phyloP scores from a whole-genome alignment of 208 protist genomes.

The Trypanosoma boissoni region DNA sequence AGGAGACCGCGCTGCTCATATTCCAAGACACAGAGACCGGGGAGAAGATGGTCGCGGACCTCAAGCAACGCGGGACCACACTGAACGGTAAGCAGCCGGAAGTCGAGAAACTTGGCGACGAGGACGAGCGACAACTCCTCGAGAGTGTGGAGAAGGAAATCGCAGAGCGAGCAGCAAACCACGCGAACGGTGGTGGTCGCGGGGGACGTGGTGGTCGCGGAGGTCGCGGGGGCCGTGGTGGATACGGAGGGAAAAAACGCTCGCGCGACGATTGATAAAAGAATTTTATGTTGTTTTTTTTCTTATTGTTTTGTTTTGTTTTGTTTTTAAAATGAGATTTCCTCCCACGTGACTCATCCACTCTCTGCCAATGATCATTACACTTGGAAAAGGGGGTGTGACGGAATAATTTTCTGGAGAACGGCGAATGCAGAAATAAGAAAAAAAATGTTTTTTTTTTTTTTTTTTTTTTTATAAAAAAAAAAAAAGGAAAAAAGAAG shows the following conservation, averaged over 20 bases:
- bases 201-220: slow-evolving; percentile 38
- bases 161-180: slow-evolving; percentile 50
- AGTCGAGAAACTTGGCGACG: slow-evolving; percentile 59
- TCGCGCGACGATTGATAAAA: slow-evolving; percentile 20
- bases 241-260: slow-evolving; percentile 37
- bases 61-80: slow-evolving; percentile 64
- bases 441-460: neutral
- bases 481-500: slow-evolving; percentile 3
- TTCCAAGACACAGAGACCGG: slow-evolving; percentile 83
- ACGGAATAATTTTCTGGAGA: no score
- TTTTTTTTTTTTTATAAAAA: slow-evolving; percentile 6
- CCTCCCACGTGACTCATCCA: no score
- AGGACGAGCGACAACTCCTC: slow-evolving; percentile 68
- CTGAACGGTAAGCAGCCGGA: slow-evolving; percentile 74
- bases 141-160: slow-evolving; percentile 83
- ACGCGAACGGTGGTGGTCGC: slow-evolving; percentile 14
- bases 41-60: slow-evolving; percentile 64
- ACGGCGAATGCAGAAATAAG: no score
- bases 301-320: no score
- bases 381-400: no score
- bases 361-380: no score
- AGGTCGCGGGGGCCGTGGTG: slow-evolving; percentile 39
- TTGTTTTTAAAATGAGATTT: no score
- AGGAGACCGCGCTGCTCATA: slow-evolving; percentile 64
- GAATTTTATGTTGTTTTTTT: neutral